Evolutionary conservation across 257 asterid genomes (phyloP).

Genomic region (Nicotiana undulata): DNA sequence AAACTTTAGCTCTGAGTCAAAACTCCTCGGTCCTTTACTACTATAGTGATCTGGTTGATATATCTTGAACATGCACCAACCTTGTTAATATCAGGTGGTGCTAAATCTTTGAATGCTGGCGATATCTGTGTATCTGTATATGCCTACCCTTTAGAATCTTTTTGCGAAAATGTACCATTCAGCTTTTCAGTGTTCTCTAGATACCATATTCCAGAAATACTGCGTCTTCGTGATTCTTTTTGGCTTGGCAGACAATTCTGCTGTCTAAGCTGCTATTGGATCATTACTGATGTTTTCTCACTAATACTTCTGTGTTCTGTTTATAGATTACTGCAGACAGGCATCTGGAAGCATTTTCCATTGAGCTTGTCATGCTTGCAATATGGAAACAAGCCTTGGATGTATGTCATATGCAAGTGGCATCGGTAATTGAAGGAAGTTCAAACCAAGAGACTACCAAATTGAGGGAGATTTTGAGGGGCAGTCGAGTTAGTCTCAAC

Average conservation of each 20-base stretch:
- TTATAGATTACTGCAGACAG: constrained; percentile 47
- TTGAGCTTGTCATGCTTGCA: constrained; percentile 84
- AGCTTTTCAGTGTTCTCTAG: neutral
- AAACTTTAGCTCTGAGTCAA: neutral
- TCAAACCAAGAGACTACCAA: constrained; percentile 34
- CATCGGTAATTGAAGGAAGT: constrained; percentile 63
- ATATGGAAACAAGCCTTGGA: constrained; percentile 85
- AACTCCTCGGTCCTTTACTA: neutral
- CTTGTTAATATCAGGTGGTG: neutral
- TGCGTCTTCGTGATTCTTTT: neutral
- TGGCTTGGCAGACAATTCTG: neutral
- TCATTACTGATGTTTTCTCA: neutral
- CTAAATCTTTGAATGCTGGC: neutral
- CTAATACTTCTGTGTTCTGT: constrained; percentile 2
- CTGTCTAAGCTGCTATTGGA: neutral
- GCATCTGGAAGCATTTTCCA: constrained; percentile 72
- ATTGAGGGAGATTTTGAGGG: constrained; percentile 35
- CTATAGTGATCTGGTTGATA: neutral
- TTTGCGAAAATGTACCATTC: neutral
- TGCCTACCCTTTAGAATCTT: neutral
- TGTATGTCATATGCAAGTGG: constrained; percentile 65
- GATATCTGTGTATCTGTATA: neutral
- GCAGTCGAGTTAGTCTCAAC: constrained; percentile 19
- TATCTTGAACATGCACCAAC: neutral
- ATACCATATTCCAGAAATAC: neutral